Evolutionary conservation across 306 rosid species (phyloP), one percentile per base, ranked within the genome.

Genomic region (Corylus heterophylla): DNA sequence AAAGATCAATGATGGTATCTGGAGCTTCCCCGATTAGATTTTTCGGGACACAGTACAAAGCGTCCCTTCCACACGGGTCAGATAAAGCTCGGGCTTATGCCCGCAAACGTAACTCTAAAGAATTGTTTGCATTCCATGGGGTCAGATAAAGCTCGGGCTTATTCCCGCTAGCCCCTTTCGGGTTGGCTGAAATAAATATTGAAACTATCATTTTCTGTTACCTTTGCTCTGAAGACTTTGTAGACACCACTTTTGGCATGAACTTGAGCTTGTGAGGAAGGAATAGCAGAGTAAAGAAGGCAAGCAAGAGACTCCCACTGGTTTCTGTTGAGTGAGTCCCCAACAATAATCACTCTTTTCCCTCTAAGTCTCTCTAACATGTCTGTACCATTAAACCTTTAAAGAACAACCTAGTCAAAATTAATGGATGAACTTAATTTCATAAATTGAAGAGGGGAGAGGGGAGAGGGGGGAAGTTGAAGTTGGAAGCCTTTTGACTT

Each of bases 241-340:
- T 82, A 87, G 52, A 49, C 13, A 50, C 88, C 83, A 18, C 80
- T 79, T 25, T 56, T 10, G 11, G 54, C 74, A 1, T 77, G 49
- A 37, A 77, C 78, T 42, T 76, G 52, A 67, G 82, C 59, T 59
- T 45, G 81, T 39, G 86, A 79, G 61, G 86, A 78, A n/a, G 76
- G 74, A 18, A 77, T 37, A 74, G 79, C 17, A 8, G 85, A 71
- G 79, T 87, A 82, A 35, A 87, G 90, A 74, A 87, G 87, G 63
- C 90, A 87, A 71, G 80, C 88, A 68, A 87, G 73, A 3, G 90
- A 87, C 66, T 87, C 90, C 88, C 88, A 82, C 61, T 81, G 86
- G 70, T 87, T 84, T 87, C 86, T 84, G 78, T 87, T 87, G 14
- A 87, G 84, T 5, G 90, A 87, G 68, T 87, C 90, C 12, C 90